Evolutionary conservation across 192 early-diverging fungal species (phyloP).

Genomic region (Phlyctochytrium planicorne): DNA sequence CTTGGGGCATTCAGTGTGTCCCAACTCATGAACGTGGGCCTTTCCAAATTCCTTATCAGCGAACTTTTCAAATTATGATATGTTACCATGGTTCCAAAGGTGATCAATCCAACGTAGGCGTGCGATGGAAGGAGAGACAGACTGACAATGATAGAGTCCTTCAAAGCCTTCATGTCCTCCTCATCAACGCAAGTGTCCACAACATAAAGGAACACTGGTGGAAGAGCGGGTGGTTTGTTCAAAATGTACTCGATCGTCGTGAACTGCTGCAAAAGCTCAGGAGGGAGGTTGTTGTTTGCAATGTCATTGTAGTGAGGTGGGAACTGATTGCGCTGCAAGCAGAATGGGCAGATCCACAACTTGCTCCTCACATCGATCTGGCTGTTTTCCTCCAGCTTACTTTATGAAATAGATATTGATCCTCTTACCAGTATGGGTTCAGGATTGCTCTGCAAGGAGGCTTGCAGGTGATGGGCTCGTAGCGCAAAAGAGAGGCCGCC

Average conservation of each 20-base stretch:
- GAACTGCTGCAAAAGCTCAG: slow-evolving; percentile 86
- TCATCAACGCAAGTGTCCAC: slow-evolving; percentile 97
- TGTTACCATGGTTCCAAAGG: slow-evolving; percentile 97
- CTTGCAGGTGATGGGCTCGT: slow-evolving; percentile 98
- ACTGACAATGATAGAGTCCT: slow-evolving; percentile 87
- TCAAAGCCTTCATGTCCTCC: slow-evolving; percentile 92
- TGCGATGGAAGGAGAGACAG: slow-evolving; percentile 89
- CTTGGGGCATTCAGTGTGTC: slow-evolving; percentile 93
- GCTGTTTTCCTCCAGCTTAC: slow-evolving; percentile 48
- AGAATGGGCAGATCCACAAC: slow-evolving; percentile 99
- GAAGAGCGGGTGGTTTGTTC: slow-evolving; percentile 72
- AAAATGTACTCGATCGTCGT: slow-evolving; percentile 97
- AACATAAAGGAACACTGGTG: slow-evolving; percentile 95
- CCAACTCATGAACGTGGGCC: slow-evolving; percentile 96
- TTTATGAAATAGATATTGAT: not conserved
- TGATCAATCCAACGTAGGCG: slow-evolving; percentile 93
- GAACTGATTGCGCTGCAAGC: slow-evolving; percentile 93
- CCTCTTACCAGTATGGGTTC: slow-evolving; percentile 91
- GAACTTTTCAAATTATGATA: slow-evolving; percentile 9
- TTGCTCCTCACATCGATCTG: slow-evolving; percentile 95
- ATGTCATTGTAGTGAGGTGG: slow-evolving; percentile 98
- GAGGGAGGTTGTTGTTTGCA: slow-evolving; percentile 84
- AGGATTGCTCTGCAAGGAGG: slow-evolving; percentile 92
- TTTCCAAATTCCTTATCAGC: too few species aligned
- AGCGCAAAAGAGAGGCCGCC: slow-evolving; percentile 62